Percentiles rank a stretch among this genome's conserved stretches.
These are phyloP conservation scores for Amylocarpus encephaloides DNA, from an alignment of 2,329 filamentous ascomycete genomes.

Conservation along the genomic window DNA sequence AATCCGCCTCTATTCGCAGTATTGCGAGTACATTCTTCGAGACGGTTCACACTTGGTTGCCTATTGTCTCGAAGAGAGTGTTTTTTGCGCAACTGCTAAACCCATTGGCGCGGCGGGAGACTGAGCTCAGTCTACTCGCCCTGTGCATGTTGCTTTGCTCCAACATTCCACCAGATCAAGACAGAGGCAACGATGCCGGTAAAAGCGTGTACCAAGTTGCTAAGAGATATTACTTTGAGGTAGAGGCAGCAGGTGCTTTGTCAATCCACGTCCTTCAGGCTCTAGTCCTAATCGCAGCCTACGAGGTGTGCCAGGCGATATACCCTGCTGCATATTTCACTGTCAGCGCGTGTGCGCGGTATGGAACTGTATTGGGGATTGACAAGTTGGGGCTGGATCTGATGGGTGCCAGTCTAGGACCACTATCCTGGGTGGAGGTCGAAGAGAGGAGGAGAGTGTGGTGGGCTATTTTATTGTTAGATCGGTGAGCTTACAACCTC, in stretches of 20 bases:
- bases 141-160: slow-evolving; percentile 25
- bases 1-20: no score
- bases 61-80: slow-evolving; percentile 24
- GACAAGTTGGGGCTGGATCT: neutral
- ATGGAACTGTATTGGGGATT: neutral
- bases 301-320: slow-evolving; percentile 33
- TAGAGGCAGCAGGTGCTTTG: slow-evolving; percentile 26
- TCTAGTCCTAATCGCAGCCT: slow-evolving; percentile 29
- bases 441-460: slow-evolving; percentile 1
- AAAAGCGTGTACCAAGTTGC: slow-evolving; percentile 22
- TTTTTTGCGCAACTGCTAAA: slow-evolving; percentile 14
- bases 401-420: neutral
- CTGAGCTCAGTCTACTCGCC: slow-evolving; percentile 3
- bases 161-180: no score
- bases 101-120: slow-evolving; percentile 17
- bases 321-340: slow-evolving; percentile 32
- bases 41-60: slow-evolving; percentile 21
- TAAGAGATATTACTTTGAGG: slow-evolving; percentile 26
- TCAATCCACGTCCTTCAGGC: slow-evolving; percentile 29
- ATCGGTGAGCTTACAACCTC: neutral
- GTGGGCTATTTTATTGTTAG: neutral
- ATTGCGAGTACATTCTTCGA: neutral
- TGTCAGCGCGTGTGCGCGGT: neutral
- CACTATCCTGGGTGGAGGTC: neutral
- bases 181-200: no score